Evolutionary conservation across 2,329 filamentous ascomycete genomes (phyloP), one percentile per base, ranked within the genome.

Genomic region (Triangularia verruculosa): DNA sequence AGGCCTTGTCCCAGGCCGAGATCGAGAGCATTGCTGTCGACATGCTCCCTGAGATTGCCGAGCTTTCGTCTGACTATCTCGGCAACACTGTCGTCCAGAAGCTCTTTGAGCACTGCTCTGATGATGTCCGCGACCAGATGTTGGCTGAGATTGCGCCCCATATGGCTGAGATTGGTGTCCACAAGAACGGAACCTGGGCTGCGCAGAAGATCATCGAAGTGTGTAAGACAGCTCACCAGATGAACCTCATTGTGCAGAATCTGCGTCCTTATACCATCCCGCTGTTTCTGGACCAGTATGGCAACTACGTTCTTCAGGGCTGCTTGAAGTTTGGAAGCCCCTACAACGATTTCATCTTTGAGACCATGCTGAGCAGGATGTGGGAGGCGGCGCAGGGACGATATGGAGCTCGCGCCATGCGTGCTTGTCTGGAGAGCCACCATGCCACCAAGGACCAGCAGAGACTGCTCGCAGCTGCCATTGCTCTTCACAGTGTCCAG

Each of bases 71-170:
- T 0, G 95, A 99, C 77, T 99, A 99, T 72, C 85, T 99, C 30
- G 95, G 95, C 70, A 99, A 99, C 79, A 99, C 95, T 0, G 95
- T 99, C n/a, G 94, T 99, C 17, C 95, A 99, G 79, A 99, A 99
- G 78, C 82, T 99, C 54, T 99, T 99, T 73, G 94, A 99, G 76
- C 92, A 92, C 78, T 98, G 95, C 79, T 95, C 92, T 0, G 94
- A 98, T 74, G 82, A 87, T 51, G 87, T 94, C 51, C 93, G 96
- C 71, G 93, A 97, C 75, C 89, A 90, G 62, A 98, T 99, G 95
- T 82, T 99, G 63, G 78, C 81, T 13, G 88, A 93, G 73, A 96
- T 99, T 71, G 87, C 91, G 2, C 93, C 94, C 63, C 93, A 97
- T 74, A 85, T 98, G 74, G 93, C 94, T 25, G 93, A 98, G 78